Evolutionary conservation across 768 basidiomycete genomes (phyloP).

Genomic region (Mycena capillaripes): DNA sequence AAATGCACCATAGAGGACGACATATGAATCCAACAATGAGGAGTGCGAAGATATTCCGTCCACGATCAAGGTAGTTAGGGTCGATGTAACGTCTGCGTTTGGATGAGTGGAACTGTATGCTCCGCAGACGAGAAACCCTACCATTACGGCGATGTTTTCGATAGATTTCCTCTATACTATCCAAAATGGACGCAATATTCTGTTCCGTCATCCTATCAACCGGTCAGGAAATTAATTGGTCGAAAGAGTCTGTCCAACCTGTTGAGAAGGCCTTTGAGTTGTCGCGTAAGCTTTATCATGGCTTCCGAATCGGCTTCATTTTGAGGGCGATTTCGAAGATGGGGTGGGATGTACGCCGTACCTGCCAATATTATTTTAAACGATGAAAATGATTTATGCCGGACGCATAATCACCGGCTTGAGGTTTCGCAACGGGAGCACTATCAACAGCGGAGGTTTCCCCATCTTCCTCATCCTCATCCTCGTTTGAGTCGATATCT

Average conservation of each 20-base stretch:
- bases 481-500: conserved; percentile 7
- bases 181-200: conserved; percentile 83
- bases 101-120: conserved; percentile 1
- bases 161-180: conserved; percentile 82
- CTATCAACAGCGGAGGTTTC: conserved; percentile 32
- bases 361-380: conserved; percentile 42
- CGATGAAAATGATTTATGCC: background rate
- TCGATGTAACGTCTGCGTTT: conserved; percentile 82
- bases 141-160: conserved; percentile 84
- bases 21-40: conserved; percentile 88
- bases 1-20: conserved; percentile 89
- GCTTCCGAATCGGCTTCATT: conserved; percentile 53
- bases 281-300: conserved; percentile 73
- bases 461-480: conserved; percentile 41
- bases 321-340: conserved; percentile 64
- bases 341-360: conserved; percentile 85
- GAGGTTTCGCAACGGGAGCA: conserved; percentile 19
- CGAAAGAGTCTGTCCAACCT: conserved; percentile 59
- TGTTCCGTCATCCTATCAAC: conserved; percentile 87
- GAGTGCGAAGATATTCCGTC: conserved; percentile 86
- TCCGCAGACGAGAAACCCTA: conserved; percentile 46
- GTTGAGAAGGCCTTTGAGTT: conserved; percentile 91
- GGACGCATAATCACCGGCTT: conserved; percentile 20
- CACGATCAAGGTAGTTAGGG: conserved; percentile 81
- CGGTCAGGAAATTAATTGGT: background rate